These are phyloP conservation scores for Yamadazyma spencermartinsiae DNA, from an alignment of 1,139 yeast species.

Conservation along the genomic window DNA sequence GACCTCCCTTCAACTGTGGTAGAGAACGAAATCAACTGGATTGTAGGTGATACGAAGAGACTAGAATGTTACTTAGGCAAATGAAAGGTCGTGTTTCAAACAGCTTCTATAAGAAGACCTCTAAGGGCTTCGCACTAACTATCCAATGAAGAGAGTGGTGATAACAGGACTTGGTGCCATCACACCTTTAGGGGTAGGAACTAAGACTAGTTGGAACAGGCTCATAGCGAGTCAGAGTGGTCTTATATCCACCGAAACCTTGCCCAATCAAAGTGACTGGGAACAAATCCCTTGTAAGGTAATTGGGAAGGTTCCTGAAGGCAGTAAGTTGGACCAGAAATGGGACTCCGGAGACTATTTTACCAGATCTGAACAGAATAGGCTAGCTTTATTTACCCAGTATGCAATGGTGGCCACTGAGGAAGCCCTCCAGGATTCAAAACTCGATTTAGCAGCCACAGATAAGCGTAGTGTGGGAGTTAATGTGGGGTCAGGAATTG, in stretches of 20 bases:
- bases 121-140: neutral
- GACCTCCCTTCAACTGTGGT: conserved; percentile 25
- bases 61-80: conserved; percentile 25
- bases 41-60: conserved; percentile 46
- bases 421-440: conserved; percentile 74
- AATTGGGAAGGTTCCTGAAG: conserved; percentile 70
- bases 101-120: no score
- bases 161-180: conserved; percentile 89
- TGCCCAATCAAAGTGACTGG: conserved; percentile 44
- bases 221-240: conserved; percentile 56
- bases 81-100: no score
- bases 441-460: conserved; percentile 27
- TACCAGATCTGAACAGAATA: conserved; percentile 47
- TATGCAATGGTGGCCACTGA: conserved; percentile 75
- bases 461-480: conserved; percentile 56
- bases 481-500: conserved; percentile 91
- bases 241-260: conserved; percentile 53
- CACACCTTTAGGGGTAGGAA: conserved; percentile 83
- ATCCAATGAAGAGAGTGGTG: conserved; percentile 59
- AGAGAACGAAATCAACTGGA: conserved; percentile 35
- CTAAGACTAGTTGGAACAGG: conserved; percentile 50
- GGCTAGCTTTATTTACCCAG: conserved; percentile 74
- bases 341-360: conserved; percentile 53
- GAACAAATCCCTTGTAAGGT: conserved; percentile 70
- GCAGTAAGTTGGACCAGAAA: conserved; percentile 47